Percentiles rank a stretch among this genome's conserved stretches.
phyloP scores from a whole-genome alignment of 202 grass and related monocot genomes.

The Cymbopogon flexuosus region DNA sequence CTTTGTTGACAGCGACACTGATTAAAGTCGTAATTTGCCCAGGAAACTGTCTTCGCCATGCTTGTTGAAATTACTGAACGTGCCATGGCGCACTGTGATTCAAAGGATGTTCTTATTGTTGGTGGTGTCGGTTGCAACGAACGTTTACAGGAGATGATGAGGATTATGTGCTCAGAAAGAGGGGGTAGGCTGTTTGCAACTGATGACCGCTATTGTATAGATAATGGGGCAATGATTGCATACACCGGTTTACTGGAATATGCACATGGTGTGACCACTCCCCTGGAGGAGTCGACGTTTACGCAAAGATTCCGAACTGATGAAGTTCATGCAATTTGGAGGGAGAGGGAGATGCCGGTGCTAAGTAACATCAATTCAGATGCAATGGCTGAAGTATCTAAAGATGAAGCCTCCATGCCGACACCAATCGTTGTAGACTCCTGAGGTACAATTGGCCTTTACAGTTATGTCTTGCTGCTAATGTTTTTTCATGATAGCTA shows the following conservation, averaged over 20 bases:
- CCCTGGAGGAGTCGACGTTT: slow-evolving; percentile 74
- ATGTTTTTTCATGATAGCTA: neutral
- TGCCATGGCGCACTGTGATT: slow-evolving; percentile 94
- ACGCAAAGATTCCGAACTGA: slow-evolving; percentile 90
- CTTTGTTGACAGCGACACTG: slow-evolving; percentile 12
- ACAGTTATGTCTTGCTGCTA: neutral
- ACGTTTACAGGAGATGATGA: slow-evolving; percentile 90
- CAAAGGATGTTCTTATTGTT: slow-evolving; percentile 86
- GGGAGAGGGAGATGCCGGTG: slow-evolving; percentile 56
- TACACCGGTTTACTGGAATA: slow-evolving; percentile 85
- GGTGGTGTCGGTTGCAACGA: slow-evolving; percentile 90
- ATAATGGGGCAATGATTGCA: slow-evolving; percentile 98
- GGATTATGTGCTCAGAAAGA: slow-evolving; percentile 88
- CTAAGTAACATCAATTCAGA: slow-evolving; percentile 21
- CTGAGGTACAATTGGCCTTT: slow-evolving; percentile 44
- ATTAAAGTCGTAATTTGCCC: neutral
- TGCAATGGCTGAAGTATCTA: slow-evolving; percentile 38
- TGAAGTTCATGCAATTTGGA: slow-evolving; percentile 94
- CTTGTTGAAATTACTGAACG: slow-evolving; percentile 96
- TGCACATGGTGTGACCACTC: slow-evolving; percentile 60
- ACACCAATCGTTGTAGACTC: slow-evolving; percentile 49
- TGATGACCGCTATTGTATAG: slow-evolving; percentile 91
- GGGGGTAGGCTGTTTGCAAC: slow-evolving; percentile 71
- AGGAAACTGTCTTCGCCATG: slow-evolving; percentile 98
- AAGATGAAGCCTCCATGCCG: slow-evolving; percentile 22